Percentiles rank a stretch among this genome's conserved stretches.
phyloP scores from a whole-genome alignment of 2,329 filamentous ascomycete species.

The Lizonia empirigonia region DNA sequence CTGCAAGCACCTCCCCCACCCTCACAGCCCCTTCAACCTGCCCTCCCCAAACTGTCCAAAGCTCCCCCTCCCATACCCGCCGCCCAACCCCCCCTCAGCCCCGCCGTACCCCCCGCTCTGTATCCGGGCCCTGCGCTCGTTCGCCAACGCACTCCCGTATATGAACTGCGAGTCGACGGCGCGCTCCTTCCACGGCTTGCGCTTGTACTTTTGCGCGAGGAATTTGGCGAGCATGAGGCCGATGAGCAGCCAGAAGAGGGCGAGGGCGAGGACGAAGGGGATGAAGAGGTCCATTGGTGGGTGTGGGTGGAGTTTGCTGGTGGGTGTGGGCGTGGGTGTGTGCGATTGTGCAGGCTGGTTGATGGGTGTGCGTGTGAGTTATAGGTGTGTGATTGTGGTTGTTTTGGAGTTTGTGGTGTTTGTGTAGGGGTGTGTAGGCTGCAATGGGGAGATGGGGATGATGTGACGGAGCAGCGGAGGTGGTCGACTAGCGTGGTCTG shows the following conservation, averaged over 20 bases:
- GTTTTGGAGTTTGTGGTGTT: too few species aligned
- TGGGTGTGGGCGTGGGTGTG: not conserved
- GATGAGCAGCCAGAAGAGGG: constrained; percentile 22
- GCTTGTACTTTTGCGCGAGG: constrained; percentile 28
- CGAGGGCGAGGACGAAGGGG: constrained; percentile 24
- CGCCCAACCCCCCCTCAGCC: not conserved
- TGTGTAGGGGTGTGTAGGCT: too few species aligned
- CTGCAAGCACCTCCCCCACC: not conserved
- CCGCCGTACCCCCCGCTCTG: constrained; percentile 19
- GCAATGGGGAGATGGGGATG: not conserved
- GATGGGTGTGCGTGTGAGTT: too few species aligned
- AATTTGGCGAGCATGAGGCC: constrained; percentile 26
- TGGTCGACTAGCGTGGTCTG: constrained; percentile 16
- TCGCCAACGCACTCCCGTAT: not conserved
- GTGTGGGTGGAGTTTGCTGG: not conserved
- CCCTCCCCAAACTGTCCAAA: constrained; percentile 24
- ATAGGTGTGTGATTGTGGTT: too few species aligned
- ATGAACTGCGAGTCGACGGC: constrained; percentile 2
- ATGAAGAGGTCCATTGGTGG: constrained; percentile 17
- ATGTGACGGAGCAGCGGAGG: constrained; percentile 18
- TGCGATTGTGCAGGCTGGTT: not conserved
- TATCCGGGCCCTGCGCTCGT: constrained; percentile 14
- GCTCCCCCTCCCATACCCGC: constrained; percentile 6
- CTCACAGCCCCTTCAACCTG: constrained; percentile 25
- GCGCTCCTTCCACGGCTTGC: constrained; percentile 1